Evolutionary conservation across 805 yeast genomes (phyloP).

Genomic region (Wickerhamiella alocasiicola): DNA sequence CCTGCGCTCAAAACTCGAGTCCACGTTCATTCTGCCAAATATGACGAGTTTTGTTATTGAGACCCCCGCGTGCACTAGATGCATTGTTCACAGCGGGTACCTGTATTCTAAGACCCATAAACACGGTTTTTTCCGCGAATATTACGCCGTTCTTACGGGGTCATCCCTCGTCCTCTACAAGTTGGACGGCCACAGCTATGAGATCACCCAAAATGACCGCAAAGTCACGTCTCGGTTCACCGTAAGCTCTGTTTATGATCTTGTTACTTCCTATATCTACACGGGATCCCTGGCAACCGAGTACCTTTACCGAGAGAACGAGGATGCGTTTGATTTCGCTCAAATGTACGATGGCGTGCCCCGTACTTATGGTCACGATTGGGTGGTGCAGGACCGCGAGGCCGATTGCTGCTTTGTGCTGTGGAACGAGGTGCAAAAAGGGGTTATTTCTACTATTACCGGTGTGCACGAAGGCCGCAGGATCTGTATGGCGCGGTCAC

Average conservation of each 20-base stretch:
- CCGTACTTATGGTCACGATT: slow-evolving; percentile 66
- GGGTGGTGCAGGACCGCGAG: slow-evolving; percentile 72
- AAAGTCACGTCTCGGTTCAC: slow-evolving; percentile 35
- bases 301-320: slow-evolving; percentile 40
- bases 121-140: slow-evolving; percentile 51
- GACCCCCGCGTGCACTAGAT: not conserved
- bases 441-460: slow-evolving; percentile 43
- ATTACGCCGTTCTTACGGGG: slow-evolving; percentile 54
- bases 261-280: slow-evolving; percentile 60
- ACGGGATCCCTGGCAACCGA: slow-evolving; percentile 50
- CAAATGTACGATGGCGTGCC: slow-evolving; percentile 50
- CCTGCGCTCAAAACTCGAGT: slow-evolving; percentile 2
- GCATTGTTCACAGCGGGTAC: slow-evolving; percentile 51
- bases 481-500: slow-evolving; percentile 68
- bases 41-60: slow-evolving; percentile 1
- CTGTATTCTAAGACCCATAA: slow-evolving; percentile 59
- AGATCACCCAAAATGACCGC: slow-evolving; percentile 5
- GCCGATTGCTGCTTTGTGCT: slow-evolving; percentile 63
- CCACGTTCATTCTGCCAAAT: slow-evolving; percentile 1
- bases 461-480: slow-evolving; percentile 47
- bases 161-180: slow-evolving; percentile 52
- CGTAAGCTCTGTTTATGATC: slow-evolving; percentile 46
- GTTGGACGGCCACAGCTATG: slow-evolving; percentile 34
- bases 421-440: slow-evolving; percentile 48
- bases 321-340: slow-evolving; percentile 29